These are phyloP conservation scores for Colletotrichum tropicicola DNA, from an alignment of 2,329 filamentous ascomycete genomes.

Conservation along the genomic window DNA sequence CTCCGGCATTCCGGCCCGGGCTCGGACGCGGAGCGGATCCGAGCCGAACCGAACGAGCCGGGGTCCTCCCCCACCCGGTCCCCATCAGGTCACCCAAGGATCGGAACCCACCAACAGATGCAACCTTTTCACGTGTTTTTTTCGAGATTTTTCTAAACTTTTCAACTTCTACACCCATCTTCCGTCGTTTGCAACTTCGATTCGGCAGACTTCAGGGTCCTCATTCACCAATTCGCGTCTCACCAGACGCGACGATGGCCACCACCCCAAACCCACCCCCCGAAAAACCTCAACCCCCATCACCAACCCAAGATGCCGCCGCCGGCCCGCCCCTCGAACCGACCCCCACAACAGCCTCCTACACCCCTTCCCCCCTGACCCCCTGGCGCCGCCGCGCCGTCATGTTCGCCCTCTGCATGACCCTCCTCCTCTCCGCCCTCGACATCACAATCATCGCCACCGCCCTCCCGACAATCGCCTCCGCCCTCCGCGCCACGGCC, in stretches of 20 bases:
- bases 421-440: constrained; percentile 35
- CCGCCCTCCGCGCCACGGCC: constrained; percentile 31
- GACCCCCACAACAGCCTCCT: neutral
- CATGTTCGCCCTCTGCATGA: constrained; percentile 34
- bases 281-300: neutral
- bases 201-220: neutral
- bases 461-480: constrained; percentile 38
- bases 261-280: neutral
- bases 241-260: neutral
- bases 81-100: too few relatives aligned
- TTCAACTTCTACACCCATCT: neutral
- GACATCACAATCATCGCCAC: constrained; percentile 40
- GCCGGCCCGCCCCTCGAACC: neutral
- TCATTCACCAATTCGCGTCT: neutral
- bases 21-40: neutral
- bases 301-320: neutral
- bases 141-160: neutral
- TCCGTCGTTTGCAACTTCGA: neutral
- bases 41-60: neutral
- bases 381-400: neutral
- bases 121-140: neutral
- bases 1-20: too few relatives aligned
- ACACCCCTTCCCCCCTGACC: neutral
- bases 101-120: neutral
- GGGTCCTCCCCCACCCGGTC: too few relatives aligned